phyloP scores from a whole-genome alignment of 768 basidiomycete genomes.

The Tylopilus sp. region DNA sequence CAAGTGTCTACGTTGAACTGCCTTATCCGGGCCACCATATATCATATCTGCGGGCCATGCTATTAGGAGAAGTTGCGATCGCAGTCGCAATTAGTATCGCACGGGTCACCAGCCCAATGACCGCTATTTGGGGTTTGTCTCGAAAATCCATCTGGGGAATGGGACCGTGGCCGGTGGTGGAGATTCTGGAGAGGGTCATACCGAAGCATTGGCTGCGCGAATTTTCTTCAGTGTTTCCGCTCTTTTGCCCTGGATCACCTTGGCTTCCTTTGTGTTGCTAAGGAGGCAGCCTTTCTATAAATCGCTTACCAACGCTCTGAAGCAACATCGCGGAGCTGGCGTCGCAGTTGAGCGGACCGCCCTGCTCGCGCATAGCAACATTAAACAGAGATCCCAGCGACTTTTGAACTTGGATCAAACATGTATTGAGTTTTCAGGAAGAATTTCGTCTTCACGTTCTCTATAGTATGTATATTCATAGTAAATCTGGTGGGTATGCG shows the following conservation, averaged over 20 bases:
- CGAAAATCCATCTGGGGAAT: neutral
- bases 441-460: conserved; percentile 1
- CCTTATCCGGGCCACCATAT: neutral
- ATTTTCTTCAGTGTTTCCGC: neutral
- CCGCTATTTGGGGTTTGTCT: neutral
- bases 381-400: neutral
- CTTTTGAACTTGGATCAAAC: too few relatives aligned
- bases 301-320: neutral
- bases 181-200: too few relatives aligned
- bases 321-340: neutral
- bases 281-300: neutral
- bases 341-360: neutral
- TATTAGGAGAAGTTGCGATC: neutral
- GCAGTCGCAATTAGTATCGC: neutral
- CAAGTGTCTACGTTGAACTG: neutral
- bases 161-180: too few relatives aligned
- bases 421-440: neutral
- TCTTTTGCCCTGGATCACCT: neutral
- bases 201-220: neutral
- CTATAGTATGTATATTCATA: neutral
- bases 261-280: neutral
- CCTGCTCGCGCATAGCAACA: neutral
- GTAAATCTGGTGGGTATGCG: neutral
- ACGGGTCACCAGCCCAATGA: neutral
- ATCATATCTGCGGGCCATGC: neutral